phyloP scores from a whole-genome alignment of 2,329 filamentous ascomycete genomes.

The Coleophoma crateriformis region DNA sequence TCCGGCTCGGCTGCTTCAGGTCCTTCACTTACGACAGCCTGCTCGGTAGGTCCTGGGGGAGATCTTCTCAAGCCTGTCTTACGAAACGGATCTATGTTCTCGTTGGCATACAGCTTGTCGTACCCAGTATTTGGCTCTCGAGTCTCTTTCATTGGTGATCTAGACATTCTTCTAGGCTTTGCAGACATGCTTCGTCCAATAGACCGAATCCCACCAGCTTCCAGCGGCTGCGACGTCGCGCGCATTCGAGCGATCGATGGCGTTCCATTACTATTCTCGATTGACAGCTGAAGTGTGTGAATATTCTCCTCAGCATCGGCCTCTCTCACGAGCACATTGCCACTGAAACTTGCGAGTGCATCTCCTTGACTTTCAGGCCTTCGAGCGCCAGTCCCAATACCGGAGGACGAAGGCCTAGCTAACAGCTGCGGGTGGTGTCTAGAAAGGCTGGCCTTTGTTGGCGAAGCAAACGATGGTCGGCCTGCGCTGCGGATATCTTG shows the following conservation, averaged over 20 bases:
- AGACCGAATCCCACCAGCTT: constrained; percentile 7
- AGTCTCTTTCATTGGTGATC: constrained; percentile 15
- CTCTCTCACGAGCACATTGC: constrained; percentile 23
- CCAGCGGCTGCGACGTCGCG: not conserved
- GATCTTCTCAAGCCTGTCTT: constrained; percentile 12
- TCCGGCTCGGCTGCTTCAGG: not conserved
- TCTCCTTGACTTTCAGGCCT: constrained; percentile 10
- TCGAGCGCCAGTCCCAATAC: constrained; percentile 29
- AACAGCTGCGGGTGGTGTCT: constrained; percentile 55
- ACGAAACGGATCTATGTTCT: constrained; percentile 20
- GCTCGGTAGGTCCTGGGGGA: not conserved
- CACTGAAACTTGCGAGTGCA: constrained; percentile 29
- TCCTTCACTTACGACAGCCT: not conserved
- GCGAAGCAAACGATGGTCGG: constrained; percentile 59
- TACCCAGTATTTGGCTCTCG: constrained; percentile 2
- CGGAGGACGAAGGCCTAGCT: constrained; percentile 28
- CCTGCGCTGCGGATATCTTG: constrained; percentile 17
- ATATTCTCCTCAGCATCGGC: constrained; percentile 2
- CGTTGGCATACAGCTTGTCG: constrained; percentile 1
- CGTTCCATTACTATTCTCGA: constrained; percentile 8
- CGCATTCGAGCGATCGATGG: not conserved
- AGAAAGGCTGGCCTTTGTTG: constrained; percentile 58
- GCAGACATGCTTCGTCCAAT: constrained; percentile 14
- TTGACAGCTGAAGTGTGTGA: constrained; percentile 6
- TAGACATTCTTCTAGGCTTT: constrained; percentile 22